These are phyloP conservation scores for Moelleriella libera DNA, from an alignment of 2,329 filamentous ascomycete genomes.

Conservation along the genomic window DNA sequence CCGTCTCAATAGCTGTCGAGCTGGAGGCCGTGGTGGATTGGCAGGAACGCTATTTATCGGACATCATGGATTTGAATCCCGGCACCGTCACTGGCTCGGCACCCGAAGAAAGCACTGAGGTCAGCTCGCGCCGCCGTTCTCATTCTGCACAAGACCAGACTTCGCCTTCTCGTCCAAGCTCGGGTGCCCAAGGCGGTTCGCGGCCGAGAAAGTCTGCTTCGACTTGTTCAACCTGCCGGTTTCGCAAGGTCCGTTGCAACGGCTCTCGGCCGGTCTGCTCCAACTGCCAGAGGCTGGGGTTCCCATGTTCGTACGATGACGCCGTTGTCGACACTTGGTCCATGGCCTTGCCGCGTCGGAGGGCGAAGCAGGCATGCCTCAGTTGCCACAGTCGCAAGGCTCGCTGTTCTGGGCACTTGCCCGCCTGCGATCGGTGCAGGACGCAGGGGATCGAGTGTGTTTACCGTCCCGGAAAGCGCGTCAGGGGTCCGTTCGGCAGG, in stretches of 20 bases:
- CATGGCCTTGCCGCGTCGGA: slow-evolving; percentile 33
- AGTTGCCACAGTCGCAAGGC: slow-evolving; percentile 45
- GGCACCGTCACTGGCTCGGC: neutral
- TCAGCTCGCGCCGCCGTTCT: too few species aligned
- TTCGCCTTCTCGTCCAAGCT: neutral
- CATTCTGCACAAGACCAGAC: too few species aligned
- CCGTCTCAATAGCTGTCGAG: too few species aligned
- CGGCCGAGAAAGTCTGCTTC: slow-evolving; percentile 27
- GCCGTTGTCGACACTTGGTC: slow-evolving; percentile 25
- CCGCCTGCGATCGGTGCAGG: slow-evolving; percentile 35
- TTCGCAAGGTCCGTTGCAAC: slow-evolving; percentile 45
- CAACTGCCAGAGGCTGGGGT: slow-evolving; percentile 44
- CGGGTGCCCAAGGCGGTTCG: slow-evolving; percentile 5
- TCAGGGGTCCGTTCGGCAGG: slow-evolving; percentile 11
- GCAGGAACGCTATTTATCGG: too few species aligned
- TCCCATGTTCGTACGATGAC: slow-evolving; percentile 42
- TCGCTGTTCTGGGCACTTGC: slow-evolving; percentile 41
- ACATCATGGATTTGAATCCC: too few species aligned
- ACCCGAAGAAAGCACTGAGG: neutral
- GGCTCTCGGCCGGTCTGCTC: slow-evolving; percentile 37
- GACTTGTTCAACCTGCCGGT: slow-evolving; percentile 40
- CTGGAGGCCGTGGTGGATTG: too few species aligned
- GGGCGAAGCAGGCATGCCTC: slow-evolving; percentile 41
- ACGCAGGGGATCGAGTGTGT: slow-evolving; percentile 40
- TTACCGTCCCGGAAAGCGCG: slow-evolving; percentile 34